Evolutionary conservation across 306 rosid genomes (phyloP).

Genomic region (Trifolium dubium): DNA sequence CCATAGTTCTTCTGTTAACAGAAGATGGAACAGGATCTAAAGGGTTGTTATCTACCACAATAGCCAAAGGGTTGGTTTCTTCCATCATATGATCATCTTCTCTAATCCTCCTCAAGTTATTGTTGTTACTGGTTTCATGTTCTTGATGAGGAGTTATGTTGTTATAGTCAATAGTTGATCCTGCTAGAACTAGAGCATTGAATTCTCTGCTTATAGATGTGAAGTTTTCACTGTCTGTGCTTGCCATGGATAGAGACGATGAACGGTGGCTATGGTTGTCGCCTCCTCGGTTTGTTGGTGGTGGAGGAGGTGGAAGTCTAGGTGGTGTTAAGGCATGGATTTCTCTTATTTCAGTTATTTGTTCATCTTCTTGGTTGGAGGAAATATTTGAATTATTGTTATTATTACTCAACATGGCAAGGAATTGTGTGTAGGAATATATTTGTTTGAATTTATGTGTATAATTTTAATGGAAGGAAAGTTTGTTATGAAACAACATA

Average conservation of each 20-base stretch:
- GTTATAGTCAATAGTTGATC: slow-evolving; percentile 54
- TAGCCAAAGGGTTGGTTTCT: slow-evolving; percentile 84
- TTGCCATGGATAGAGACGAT: slow-evolving; percentile 59
- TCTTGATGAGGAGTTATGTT: slow-evolving; percentile 7
- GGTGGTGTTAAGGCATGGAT: slow-evolving; percentile 88
- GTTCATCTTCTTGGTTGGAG: slow-evolving; percentile 46
- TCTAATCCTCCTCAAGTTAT: slow-evolving; percentile 65
- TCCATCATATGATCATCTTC: slow-evolving; percentile 64
- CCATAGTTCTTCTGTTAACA: background rate
- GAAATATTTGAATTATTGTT: slow-evolving; percentile 49
- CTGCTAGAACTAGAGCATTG: slow-evolving; percentile 91
- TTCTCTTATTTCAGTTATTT: slow-evolving; percentile 83
- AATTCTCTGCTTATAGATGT: slow-evolving; percentile 87
- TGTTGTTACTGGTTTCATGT: background rate
- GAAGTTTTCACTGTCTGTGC: slow-evolving; percentile 79
- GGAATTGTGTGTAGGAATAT: background rate
- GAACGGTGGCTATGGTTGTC: slow-evolving; percentile 54
- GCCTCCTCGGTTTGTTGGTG: slow-evolving; percentile 30
- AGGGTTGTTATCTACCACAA: slow-evolving; percentile 69
- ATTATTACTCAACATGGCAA: slow-evolving; percentile 60
- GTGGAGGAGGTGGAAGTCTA: slow-evolving; percentile 37
- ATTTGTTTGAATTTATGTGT: background rate
- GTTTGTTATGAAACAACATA: slow-evolving; percentile 8
- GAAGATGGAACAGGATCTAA: slow-evolving; percentile 44
- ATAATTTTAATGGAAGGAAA: slow-evolving; percentile 25